A percentile compares a stretch with the other conserved stretches of the same genome.
Evolutionary conservation across 345 rosid genomes (phyloP).

Genomic region (Brassica cretica): DNA sequence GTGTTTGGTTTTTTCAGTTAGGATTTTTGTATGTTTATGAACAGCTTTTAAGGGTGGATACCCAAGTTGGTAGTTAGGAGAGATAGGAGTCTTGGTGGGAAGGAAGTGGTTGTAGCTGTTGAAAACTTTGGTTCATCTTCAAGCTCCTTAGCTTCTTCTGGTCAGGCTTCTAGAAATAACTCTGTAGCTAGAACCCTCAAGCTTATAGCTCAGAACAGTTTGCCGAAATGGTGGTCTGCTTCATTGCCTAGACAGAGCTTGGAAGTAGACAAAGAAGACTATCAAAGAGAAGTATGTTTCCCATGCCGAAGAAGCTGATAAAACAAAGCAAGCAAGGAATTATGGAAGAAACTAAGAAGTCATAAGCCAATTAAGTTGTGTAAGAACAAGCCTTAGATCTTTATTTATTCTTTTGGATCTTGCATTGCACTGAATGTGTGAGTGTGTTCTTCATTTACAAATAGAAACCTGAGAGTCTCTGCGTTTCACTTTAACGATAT

Average conservation of each 20-base stretch:
- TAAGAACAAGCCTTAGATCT: too few relatives aligned
- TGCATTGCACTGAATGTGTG: too few relatives aligned
- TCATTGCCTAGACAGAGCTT: conserved; percentile 27
- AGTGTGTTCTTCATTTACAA: too few relatives aligned
- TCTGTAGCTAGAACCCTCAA: conserved; percentile 24
- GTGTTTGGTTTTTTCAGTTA: conserved; percentile 45
- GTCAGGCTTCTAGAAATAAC: conserved; percentile 30
- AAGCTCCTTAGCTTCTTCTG: conserved; percentile 42
- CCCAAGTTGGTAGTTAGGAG: conserved; percentile 68
- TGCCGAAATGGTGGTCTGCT: conserved; percentile 92
- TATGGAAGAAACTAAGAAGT: too few relatives aligned
- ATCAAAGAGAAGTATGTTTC: conserved; percentile 60
- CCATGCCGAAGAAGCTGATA: too few relatives aligned
- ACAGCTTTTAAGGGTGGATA: conserved; percentile 39
- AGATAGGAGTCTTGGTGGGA: conserved; percentile 94
- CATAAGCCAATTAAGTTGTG: too few relatives aligned
- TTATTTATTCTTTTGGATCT: too few relatives aligned
- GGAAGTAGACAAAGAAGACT: conserved; percentile 52
- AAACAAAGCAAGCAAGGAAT: too few relatives aligned
- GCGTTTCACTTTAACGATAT: conserved; percentile 50
- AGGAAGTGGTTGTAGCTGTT: conserved; percentile 73
- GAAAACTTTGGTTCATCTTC: conserved; percentile 27
- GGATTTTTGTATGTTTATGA: conserved; percentile 49
- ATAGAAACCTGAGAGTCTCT: too few relatives aligned
- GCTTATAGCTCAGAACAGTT: conserved; percentile 38